Base-by-base conservation (phyloP, 2,329 filamentous ascomycete species). In the Aspergillus chevalieri region DNA sequence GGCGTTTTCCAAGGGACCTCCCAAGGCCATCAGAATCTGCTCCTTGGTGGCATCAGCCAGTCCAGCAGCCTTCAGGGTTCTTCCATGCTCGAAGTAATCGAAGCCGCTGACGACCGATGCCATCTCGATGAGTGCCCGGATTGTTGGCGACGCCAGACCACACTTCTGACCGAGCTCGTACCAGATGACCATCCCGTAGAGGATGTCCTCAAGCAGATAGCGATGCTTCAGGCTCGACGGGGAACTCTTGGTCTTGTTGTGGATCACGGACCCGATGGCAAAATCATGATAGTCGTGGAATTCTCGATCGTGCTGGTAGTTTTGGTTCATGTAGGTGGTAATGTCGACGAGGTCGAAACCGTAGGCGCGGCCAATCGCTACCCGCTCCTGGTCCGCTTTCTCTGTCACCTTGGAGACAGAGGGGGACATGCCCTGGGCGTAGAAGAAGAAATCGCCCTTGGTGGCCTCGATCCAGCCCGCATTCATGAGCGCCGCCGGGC, bases 231-330 rank as follows among this genome's bases (percentile, higher is more conserved):
- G 42, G 46, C 26, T 49, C 10, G 39, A 48, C 1, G 53, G 53
- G 8, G 53, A 45, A 43, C 53, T 50, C 49, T 55, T 55, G 44
- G 53, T 55, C 46, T 55, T 54, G 48, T 56, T 56, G 52, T 56
- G 54, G 28, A 56, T 52, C 14, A 50, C 47, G 12, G 54, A 54
- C 3, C 50, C 47, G 14, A 17, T 30, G 12, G 54, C 54, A 33
- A 56, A 56, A 10, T 56, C 54, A 33, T 52, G 54, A 36, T 54
- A 56, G 47, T 54, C 34, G 15, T 24, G 10, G 47, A 47, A 56
- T 33, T 54, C 46, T 17, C 45, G 42, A 44, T 50, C 47, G 42
- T 54, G 48, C 41, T 46, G 47, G 22, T 56, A 56, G 52, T 56
- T 56, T 30, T 51, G 43, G 47, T 56, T 56, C 54, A 56, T 56